Percentiles rank a stretch among this genome's conserved stretches.
phyloP scores from a whole-genome alignment of 176 grass and related monocot genomes.

The Aegilops sharonensis region DNA sequence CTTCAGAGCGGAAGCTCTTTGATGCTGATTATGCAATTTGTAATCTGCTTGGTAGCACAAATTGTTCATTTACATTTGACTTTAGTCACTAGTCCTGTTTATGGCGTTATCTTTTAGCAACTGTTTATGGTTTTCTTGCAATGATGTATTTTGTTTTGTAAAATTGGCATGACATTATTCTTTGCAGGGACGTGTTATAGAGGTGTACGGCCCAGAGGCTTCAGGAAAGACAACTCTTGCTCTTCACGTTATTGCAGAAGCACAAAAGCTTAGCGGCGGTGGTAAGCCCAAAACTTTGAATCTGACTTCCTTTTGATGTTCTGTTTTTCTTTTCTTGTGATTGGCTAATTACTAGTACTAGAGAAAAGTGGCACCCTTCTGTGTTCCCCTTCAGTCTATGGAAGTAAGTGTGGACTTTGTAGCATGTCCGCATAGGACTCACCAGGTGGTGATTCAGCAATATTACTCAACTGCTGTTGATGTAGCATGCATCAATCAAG shows the following conservation, averaged over 20 bases:
- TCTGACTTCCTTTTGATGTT: background rate
- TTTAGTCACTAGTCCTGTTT: background rate
- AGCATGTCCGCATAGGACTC: background rate
- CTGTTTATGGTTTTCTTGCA: background rate
- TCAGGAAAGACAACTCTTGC: conserved; percentile 97
- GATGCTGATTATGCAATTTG: background rate
- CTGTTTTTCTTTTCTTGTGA: background rate
- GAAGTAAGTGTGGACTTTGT: background rate
- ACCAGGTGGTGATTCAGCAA: background rate
- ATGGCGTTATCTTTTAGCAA: background rate
- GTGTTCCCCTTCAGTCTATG: background rate
- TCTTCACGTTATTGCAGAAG: conserved; percentile 90
- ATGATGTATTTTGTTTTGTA: conserved; percentile 13
- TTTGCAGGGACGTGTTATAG: conserved; percentile 80
- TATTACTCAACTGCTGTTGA: background rate
- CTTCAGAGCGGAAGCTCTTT: background rate
- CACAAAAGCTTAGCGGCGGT: conserved; percentile 65
- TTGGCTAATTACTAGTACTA: background rate
- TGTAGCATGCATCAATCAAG: background rate
- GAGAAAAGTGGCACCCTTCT: background rate
- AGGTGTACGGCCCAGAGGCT: conserved; percentile 93
- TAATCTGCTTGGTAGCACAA: background rate
- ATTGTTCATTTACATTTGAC: background rate
- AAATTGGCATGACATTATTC: conserved; percentile 14
- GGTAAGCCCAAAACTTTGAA: conserved; percentile 45